phyloP scores from a whole-genome alignment of 768 basidiomycete species.

The Rhizopogon vesiculosus region DNA sequence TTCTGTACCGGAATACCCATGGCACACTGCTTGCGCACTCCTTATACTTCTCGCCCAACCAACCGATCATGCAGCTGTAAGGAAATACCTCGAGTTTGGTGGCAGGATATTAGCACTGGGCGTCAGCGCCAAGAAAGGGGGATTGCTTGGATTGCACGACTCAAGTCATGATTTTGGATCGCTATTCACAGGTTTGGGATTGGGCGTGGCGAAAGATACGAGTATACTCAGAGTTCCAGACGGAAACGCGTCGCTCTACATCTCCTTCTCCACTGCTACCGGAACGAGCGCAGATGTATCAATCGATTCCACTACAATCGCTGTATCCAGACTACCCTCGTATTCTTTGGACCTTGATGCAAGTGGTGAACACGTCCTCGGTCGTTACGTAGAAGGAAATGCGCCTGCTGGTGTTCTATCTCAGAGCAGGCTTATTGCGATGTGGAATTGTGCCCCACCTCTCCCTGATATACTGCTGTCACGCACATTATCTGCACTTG shows the following conservation, averaged over 20 bases:
- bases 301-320: background rate
- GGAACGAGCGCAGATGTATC: conserved; percentile 8
- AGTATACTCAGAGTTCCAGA: conserved; percentile 22
- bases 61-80: conserved; percentile 40
- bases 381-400: conserved; percentile 13
- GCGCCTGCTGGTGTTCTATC: conserved; percentile 20
- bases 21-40: conserved; percentile 70
- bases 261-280: conserved; percentile 21
- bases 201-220: conserved; percentile 26
- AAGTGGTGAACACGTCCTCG: conserved; percentile 10
- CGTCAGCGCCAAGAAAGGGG: conserved; percentile 51
- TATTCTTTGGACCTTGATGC: conserved; percentile 15
- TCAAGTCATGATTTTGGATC: conserved; percentile 38
- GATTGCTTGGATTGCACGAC: conserved; percentile 26
- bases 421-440: conserved; percentile 17
- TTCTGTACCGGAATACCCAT: conserved; percentile 61
- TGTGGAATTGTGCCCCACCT: conserved; percentile 26
- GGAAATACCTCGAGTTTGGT: conserved; percentile 58
- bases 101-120: conserved; percentile 71
- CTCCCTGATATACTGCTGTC: conserved; percentile 18
- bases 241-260: conserved; percentile 13
- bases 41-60: conserved; percentile 71
- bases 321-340: conserved; percentile 8
- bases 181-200: conserved; percentile 23
- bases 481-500: conserved; percentile 21